phyloP scores from a whole-genome alignment of 129 eudicot species.

The Silybum marianum region DNA sequence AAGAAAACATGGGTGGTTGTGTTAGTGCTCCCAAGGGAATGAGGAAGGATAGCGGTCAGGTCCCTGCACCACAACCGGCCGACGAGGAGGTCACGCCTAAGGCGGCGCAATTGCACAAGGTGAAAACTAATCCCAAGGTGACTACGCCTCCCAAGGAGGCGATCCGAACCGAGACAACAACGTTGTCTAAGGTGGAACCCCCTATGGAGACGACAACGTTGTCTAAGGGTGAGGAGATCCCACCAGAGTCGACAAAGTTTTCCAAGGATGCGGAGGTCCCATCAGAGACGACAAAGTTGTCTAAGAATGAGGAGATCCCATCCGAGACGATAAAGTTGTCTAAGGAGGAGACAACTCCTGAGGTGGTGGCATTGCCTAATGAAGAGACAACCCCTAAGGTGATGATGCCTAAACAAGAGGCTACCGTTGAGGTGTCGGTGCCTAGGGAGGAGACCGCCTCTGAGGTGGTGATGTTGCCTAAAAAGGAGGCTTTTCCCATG shows the following conservation, averaged over 20 bases:
- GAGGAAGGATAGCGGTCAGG: slow-evolving; percentile 15
- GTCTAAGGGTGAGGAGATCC: not conserved
- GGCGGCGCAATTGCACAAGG: not conserved
- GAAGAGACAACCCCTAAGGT: slow-evolving; percentile 3
- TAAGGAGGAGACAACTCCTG: not conserved
- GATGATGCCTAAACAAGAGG: not conserved
- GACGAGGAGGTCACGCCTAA: slow-evolving; percentile 21
- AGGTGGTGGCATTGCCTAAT: not conserved
- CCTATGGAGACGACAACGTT: not conserved
- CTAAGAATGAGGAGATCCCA: slow-evolving; percentile 2
- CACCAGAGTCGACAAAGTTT: not conserved
- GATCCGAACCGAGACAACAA: not conserved
- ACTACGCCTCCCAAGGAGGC: not conserved
- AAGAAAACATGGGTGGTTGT: slow-evolving; percentile 39
- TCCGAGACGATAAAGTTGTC: not conserved
- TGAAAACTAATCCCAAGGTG: not conserved
- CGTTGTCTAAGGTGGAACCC: not conserved
- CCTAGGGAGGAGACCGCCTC: slow-evolving; percentile 2
- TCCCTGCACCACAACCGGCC: slow-evolving; percentile 18
- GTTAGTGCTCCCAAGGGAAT: slow-evolving; percentile 26
- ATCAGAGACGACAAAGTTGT: not conserved
- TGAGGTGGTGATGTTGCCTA: not conserved
- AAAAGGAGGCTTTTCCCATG: not conserved
- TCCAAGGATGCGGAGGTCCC: not conserved
- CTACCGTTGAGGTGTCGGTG: not conserved